Evolutionary conservation across 1,139 yeast genomes (phyloP).

Genomic region (Lizanozyma gosingica): DNA sequence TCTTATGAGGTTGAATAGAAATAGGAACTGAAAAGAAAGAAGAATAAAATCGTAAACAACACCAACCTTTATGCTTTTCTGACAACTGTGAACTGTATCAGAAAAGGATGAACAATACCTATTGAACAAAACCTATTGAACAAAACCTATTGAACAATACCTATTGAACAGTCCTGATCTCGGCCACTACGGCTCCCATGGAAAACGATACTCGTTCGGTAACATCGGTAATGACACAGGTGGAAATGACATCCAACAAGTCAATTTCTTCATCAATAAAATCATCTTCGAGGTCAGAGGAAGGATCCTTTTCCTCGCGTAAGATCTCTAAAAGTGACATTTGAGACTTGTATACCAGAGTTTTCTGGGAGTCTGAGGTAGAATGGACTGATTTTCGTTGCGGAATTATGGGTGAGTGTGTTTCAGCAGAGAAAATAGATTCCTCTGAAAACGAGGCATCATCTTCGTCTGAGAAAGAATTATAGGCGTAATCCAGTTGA

Average conservation of each 20-base stretch:
- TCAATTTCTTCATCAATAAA: neutral
- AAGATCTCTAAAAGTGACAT: neutral
- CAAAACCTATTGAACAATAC: too few species aligned
- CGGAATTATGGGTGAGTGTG: neutral
- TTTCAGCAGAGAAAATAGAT: neutral
- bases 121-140: too few species aligned
- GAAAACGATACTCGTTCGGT: neutral
- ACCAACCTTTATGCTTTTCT: too few species aligned
- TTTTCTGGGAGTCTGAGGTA: neutral
- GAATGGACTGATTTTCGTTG: too few species aligned
- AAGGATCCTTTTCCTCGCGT: neutral
- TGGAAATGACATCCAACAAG: neutral
- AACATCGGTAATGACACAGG: neutral
- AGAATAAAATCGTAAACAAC: too few species aligned
- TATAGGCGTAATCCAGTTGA: neutral
- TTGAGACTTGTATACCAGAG: neutral
- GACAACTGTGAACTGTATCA: too few species aligned
- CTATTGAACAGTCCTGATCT: neutral
- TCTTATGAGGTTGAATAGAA: too few species aligned
- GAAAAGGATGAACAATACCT: too few species aligned
- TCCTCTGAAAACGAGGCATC: neutral
- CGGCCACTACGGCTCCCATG: neutral
- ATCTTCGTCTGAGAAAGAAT: neutral
- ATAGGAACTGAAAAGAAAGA: too few species aligned
- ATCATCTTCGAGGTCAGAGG: neutral